Evolutionary conservation across 805 yeast species (phyloP).

Genomic region (Candida mattraensis): DNA sequence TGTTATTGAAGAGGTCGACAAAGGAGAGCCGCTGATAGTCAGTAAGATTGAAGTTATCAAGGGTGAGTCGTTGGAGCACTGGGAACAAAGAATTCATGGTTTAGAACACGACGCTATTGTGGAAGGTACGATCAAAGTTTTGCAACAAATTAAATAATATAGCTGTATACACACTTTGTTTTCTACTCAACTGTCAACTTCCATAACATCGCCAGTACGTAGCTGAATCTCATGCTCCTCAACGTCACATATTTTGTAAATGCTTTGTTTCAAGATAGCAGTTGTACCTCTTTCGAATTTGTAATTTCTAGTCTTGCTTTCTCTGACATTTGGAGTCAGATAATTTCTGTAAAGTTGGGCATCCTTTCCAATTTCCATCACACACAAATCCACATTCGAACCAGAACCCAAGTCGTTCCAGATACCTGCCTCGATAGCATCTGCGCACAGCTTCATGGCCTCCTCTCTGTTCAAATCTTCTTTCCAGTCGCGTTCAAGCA

Average conservation of each 20-base stretch:
- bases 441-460: constrained; percentile 87
- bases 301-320: constrained; percentile 76
- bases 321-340: constrained; percentile 87
- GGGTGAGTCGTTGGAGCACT: constrained; percentile 75
- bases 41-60: constrained; percentile 69
- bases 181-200: constrained; percentile 39
- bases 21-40: constrained; percentile 86
- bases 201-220: constrained; percentile 45
- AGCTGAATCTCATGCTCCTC: constrained; percentile 38
- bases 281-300: constrained; percentile 94
- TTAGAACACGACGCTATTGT: constrained; percentile 91
- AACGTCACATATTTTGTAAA: constrained; percentile 65
- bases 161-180: constrained; percentile 2
- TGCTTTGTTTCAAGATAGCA: constrained; percentile 68
- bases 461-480: constrained; percentile 78
- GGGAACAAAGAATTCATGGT: constrained; percentile 79
- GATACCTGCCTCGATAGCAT: constrained; percentile 96
- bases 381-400: constrained; percentile 96
- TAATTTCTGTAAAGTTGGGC: constrained; percentile 84
- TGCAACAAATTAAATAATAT: constrained; percentile 34
- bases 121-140: constrained; percentile 75
- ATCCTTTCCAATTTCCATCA: constrained; percentile 90
- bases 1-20: constrained; percentile 94
- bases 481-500: constrained; percentile 85
- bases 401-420: constrained; percentile 99